phyloP scores from a whole-genome alignment of 805 yeast species.

The Cyberlindnera americana region DNA sequence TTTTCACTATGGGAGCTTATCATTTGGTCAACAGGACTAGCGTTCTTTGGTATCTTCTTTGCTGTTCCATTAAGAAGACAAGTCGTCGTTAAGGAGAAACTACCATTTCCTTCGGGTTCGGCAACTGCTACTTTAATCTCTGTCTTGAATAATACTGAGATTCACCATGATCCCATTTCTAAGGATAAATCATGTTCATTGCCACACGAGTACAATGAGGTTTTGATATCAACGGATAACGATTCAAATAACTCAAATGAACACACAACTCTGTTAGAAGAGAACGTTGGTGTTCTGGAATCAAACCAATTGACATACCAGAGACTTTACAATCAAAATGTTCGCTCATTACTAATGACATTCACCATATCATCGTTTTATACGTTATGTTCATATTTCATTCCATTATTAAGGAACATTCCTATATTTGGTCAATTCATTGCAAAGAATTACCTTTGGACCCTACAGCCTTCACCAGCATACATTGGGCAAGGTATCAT shows the following conservation, averaged over 20 bases:
- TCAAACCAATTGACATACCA: constrained; percentile 28
- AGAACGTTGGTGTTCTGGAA: constrained; percentile 3
- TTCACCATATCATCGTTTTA: constrained; percentile 68
- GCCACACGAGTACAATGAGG: constrained; percentile 17
- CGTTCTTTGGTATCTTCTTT: constrained; percentile 93
- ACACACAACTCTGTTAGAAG: constrained; percentile 25
- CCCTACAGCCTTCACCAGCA: constrained; percentile 94
- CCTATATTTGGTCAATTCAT: constrained; percentile 73
- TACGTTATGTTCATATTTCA: constrained; percentile 66
- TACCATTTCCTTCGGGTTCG: constrained; percentile 91
- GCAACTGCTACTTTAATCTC: constrained; percentile 82
- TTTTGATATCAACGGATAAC: constrained; percentile 15
- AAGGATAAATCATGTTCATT: constrained; percentile 1
- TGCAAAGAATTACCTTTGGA: constrained; percentile 71
- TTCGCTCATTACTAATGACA: constrained; percentile 55
- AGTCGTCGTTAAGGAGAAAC: constrained; percentile 80
- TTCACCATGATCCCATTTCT: constrained; percentile 30
- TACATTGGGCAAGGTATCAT: constrained; percentile 96
- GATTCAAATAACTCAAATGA: constrained; percentile 16
- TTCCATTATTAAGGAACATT: constrained; percentile 62
- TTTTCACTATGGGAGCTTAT: constrained; percentile 53
- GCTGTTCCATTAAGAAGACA: constrained; percentile 86
- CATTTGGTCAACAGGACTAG: constrained; percentile 82
- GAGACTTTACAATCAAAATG: constrained; percentile 49
- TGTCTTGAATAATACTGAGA: constrained; percentile 79